Evolutionary conservation across 169 alveolate genomes (phyloP).

Genomic region (Plasmodium billcollinsi): DNA sequence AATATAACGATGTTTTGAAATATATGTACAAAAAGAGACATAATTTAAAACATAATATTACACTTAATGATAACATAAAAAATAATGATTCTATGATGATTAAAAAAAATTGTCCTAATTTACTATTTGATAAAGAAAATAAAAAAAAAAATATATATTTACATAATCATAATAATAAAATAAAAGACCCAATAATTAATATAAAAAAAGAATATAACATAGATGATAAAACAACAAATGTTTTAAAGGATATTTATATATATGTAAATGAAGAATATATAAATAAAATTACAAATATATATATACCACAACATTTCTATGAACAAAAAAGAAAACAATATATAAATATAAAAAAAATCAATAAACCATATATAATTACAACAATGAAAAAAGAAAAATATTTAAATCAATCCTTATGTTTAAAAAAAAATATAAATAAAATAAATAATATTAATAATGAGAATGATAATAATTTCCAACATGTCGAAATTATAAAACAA

Average conservation of each 20-base stretch:
- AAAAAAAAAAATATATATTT: background rate
- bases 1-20: slow-evolving; percentile 52
- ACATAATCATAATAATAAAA: background rate
- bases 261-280: slow-evolving; percentile 18
- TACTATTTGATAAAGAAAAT: background rate
- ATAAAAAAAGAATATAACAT: background rate
- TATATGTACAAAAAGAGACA: slow-evolving; percentile 48
- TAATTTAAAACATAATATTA: background rate
- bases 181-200: background rate
- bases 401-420: too few species aligned
- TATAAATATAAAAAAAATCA: slow-evolving; percentile 26
- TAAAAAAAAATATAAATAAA: too few species aligned
- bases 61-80: background rate
- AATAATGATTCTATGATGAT: background rate
- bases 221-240: background rate
- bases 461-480: background rate
- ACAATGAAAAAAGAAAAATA: slow-evolving; percentile 1
- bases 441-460: too few species aligned
- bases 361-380: background rate
- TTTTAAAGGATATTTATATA: slow-evolving; percentile 31
- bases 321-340: slow-evolving; percentile 31
- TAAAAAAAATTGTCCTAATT: too few species aligned
- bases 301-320: slow-evolving; percentile 22
- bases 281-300: slow-evolving; percentile 26
- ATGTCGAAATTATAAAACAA: slow-evolving; percentile 24